A percentile compares a stretch with the other conserved stretches of the same genome.
Conservation (phyloP, 805 yeast species). For the Saccharomyces mikatae region DNA sequence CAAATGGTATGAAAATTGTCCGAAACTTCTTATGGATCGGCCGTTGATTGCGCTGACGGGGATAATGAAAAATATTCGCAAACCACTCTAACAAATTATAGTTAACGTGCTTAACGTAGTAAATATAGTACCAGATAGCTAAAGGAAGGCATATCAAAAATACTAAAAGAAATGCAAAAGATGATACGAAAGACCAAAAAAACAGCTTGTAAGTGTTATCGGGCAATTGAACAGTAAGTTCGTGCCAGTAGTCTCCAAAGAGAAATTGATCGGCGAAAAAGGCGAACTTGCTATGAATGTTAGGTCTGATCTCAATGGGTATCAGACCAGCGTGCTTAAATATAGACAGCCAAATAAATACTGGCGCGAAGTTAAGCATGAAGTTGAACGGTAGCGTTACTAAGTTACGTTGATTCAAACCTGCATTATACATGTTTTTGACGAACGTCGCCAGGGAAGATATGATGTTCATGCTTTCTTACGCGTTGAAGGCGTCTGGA, state of each 20-base stretch:
- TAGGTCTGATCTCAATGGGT: conserved; percentile 48
- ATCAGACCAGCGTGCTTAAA: conserved; percentile 54
- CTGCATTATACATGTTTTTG: conserved; percentile 16
- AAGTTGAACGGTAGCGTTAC: conserved; percentile 38
- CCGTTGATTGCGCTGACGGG: conserved; percentile 1
- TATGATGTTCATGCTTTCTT: background rate
- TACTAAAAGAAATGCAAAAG: conserved; percentile 11
- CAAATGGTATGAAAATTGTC: conserved; percentile 23
- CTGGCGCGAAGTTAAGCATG: conserved; percentile 42
- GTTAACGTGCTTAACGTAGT: conserved; percentile 15
- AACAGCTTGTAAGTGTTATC: conserved; percentile 5
- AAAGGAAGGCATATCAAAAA: conserved; percentile 16
- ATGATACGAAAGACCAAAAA: conserved; percentile 8
- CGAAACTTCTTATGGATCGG: conserved; percentile 16
- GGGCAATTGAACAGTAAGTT: conserved; percentile 18
- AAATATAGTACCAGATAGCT: conserved; percentile 22
- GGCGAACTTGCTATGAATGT: conserved; percentile 43
- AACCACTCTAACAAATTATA: conserved; percentile 21
- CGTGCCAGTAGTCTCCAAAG: conserved; percentile 28
- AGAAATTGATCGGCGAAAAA: conserved; percentile 25
- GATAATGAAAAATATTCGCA: conserved; percentile 18
- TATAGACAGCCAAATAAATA: conserved; percentile 46
- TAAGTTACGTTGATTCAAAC: conserved; percentile 33
- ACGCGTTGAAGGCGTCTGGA: background rate
- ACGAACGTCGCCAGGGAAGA: conserved; percentile 1